phyloP scores from a whole-genome alignment of 2,329 filamentous ascomycete genomes.

The Microsporum ferrugineum region DNA sequence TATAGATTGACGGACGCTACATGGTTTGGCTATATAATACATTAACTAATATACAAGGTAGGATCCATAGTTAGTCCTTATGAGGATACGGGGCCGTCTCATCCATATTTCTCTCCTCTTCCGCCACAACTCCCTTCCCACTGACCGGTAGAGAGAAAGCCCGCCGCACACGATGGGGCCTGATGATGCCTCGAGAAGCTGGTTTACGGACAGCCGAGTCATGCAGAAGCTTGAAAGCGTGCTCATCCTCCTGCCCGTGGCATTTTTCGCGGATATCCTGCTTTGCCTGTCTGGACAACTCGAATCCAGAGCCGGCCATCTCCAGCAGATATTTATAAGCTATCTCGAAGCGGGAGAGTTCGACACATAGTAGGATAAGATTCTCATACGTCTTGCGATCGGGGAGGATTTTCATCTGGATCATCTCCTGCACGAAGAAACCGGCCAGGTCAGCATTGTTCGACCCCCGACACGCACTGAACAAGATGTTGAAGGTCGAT shows the following conservation, averaged over 20 bases:
- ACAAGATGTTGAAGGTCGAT: constrained; percentile 49
- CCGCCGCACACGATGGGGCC: not conserved
- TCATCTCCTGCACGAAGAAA: constrained; percentile 53
- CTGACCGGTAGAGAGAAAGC: not conserved
- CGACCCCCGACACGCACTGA: constrained; percentile 38
- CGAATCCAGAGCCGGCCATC: constrained; percentile 22
- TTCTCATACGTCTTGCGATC: constrained; percentile 51
- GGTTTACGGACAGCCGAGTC: constrained; percentile 21
- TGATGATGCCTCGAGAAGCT: constrained; percentile 6
- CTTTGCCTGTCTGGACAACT: constrained; percentile 18
- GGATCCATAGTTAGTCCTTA: not conserved
- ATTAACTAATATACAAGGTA: not conserved
- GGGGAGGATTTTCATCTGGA: constrained; percentile 43
- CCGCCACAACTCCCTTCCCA: not conserved
- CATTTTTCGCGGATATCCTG: constrained; percentile 23
- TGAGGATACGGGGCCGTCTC: not conserved
- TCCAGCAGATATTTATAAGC: constrained; percentile 31
- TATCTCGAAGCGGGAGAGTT: constrained; percentile 26
- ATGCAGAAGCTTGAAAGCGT: constrained; percentile 22
- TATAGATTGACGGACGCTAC: not conserved
- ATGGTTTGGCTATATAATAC: not conserved
- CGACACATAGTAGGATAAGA: constrained; percentile 47
- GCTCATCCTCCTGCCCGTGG: constrained; percentile 21
- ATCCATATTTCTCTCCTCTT: not conserved
- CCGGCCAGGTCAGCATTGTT: constrained; percentile 45